Evolutionary conservation across 2,329 filamentous ascomycete genomes (phyloP).

Genomic region (Esteya vermicola): DNA sequence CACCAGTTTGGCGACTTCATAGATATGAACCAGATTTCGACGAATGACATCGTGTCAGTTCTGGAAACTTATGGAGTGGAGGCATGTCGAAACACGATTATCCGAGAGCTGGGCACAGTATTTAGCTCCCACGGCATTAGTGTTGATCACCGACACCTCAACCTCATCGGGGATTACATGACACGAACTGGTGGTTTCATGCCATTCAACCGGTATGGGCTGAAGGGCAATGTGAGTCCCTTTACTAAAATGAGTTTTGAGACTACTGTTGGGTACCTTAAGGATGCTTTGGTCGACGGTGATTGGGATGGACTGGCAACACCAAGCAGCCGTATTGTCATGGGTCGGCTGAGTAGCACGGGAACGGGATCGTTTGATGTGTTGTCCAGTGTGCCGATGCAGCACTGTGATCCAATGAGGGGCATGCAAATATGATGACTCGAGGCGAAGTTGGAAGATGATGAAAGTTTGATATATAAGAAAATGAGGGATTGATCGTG

Average conservation of each 20-base stretch:
- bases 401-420: constrained; percentile 24
- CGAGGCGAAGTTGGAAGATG: background rate
- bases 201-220: constrained; percentile 82
- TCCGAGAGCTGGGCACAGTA: constrained; percentile 70
- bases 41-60: constrained; percentile 84
- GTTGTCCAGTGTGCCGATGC: constrained; percentile 45
- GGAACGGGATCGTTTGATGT: constrained; percentile 92
- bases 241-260: constrained; percentile 99
- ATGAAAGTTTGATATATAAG: background rate
- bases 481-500: too few relatives aligned
- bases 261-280: constrained; percentile 86
- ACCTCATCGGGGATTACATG: constrained; percentile 95
- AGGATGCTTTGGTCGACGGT: constrained; percentile 78
- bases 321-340: constrained; percentile 77
- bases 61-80: constrained; percentile 83
- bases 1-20: constrained; percentile 75
- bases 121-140: constrained; percentile 85
- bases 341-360: constrained; percentile 66
- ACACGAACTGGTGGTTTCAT: constrained; percentile 83
- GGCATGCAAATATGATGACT: background rate
- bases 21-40: constrained; percentile 72
- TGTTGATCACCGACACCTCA: constrained; percentile 84
- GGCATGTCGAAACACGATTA: constrained; percentile 75
- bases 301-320: constrained; percentile 81
- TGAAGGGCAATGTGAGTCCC: constrained; percentile 72